Evolutionary conservation across 2,329 filamentous ascomycete genomes (phyloP), one percentile per base, ranked within the genome.

Genomic region (Penicillium palitans): DNA sequence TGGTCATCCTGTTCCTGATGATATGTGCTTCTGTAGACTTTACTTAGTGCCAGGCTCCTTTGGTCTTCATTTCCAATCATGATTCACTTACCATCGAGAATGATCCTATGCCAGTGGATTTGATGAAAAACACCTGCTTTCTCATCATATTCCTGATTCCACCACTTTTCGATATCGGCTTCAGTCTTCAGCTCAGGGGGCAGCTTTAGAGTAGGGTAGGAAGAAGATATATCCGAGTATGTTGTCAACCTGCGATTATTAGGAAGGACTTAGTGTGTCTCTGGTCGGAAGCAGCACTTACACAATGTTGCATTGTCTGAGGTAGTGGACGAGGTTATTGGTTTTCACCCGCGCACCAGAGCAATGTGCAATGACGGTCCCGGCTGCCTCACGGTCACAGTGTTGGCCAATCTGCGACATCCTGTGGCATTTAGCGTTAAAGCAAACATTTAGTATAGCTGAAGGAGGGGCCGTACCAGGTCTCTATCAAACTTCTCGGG

Each of bases 61-160:
- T 13, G 2, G 2, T 39, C 21, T 9, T 10, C 5, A 24, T 33
- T 25, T 17, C 8, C 4, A 10, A 15, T 9, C 4, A 25, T 35
- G 15, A 27, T 39, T 25, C 4, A 19, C 47, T 39, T 51, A 41
- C 48, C 48, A 21, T 51, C 48, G 4, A 51, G 25, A 40, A 51
- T 21, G 3, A 51, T 51, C 10, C 48, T 29, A 13, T 51, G 48
- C 48, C 48, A 51, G 33, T 40, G n/a, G 2, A 51, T 41, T 41
- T 31, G 17, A 31, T 51, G 48, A 21, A 51, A 41, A 5, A 8
- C 35, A 7, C 48, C 35, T 29, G 17, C 15, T 6, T 40, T 29
- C 5, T 10, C 2, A 0, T 39, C 33, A 31, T 51, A 51, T 9
- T 29, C 17, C 5, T 4, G 3, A 1, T 41, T 5, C 48, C 48